Conservation (phyloP, 768 basidiomycete genomes). For the Chalciporus chontae region DNA sequence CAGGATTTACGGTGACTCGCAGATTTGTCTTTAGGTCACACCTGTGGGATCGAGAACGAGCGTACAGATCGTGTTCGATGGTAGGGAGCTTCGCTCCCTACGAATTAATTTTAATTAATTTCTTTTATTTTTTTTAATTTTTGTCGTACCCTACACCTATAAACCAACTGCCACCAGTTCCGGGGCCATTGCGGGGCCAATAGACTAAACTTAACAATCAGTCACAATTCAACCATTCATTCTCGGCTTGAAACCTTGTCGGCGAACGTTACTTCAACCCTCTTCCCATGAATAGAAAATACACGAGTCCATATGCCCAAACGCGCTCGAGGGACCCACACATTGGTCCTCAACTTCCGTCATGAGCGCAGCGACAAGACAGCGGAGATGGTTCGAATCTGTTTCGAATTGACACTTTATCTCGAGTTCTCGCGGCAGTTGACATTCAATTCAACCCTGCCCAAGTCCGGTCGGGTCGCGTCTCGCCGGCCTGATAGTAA, state of each 20-base stretch:
- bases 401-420: neutral
- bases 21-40: no score
- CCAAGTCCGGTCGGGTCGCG: neutral
- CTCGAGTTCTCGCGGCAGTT: neutral
- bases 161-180: no score
- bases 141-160: no score
- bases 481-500: neutral
- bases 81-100: no score
- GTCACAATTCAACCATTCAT: neutral
- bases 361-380: conserved; percentile 8
- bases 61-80: no score
- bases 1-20: no score
- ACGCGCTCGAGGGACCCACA: neutral
- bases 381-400: neutral
- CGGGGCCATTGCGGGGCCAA: neutral
- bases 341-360: conserved; percentile 7
- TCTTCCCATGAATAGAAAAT: neutral
- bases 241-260: no score
- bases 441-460: neutral
- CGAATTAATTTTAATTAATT: no score
- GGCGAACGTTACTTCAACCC: no score
- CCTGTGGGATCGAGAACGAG: no score
- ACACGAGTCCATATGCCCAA: conserved; percentile 3
- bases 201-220: neutral
- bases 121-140: no score